These are phyloP conservation scores for Chaetomium fimeti DNA, from an alignment of 495 filamentous ascomycete species.

Conservation along the genomic window DNA sequence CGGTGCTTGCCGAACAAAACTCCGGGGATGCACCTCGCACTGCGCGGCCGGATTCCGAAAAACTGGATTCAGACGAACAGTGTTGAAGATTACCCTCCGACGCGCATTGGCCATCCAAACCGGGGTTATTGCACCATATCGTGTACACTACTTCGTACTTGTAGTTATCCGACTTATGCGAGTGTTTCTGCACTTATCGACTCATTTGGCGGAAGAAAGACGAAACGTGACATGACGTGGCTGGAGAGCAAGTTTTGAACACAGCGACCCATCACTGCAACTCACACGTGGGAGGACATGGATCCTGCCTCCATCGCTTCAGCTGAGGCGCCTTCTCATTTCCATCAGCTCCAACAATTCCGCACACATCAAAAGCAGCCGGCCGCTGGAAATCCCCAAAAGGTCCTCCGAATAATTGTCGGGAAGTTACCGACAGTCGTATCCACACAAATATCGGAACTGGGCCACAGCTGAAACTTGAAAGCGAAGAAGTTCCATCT, in stretches of 20 bases:
- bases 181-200: no score
- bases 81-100: no score
- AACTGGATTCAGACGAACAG: background rate
- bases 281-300: slow-evolving; percentile 10
- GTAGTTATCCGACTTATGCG: no score
- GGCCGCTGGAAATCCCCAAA: background rate
- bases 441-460: background rate
- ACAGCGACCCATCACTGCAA: no score
- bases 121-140: no score
- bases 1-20: background rate
- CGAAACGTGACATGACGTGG: background rate
- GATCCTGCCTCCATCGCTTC: background rate
- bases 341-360: no score
- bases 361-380: background rate
- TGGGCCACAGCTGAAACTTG: background rate
- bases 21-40: background rate
- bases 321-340: background rate
- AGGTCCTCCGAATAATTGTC: background rate
- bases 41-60: background rate
- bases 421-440: background rate
- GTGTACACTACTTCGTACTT: no score
- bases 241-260: no score
- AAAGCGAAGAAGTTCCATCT: background rate
- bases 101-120: no score
- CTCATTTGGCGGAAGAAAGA: background rate